Conservation (phyloP, 768 basidiomycete species). For the Lyophyllum decastes region DNA sequence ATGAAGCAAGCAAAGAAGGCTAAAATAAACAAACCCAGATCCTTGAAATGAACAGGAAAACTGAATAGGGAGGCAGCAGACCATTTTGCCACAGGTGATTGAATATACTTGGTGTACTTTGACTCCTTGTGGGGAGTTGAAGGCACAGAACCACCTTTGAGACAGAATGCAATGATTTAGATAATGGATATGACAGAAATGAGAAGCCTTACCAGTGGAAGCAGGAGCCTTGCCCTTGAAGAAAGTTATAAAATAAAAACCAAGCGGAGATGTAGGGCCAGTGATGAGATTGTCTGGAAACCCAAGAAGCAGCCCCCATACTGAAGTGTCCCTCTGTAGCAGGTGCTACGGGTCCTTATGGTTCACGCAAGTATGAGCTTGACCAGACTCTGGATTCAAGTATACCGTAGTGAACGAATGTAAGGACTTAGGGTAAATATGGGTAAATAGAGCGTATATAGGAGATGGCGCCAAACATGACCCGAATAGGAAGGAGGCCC, state of each 20-base stretch:
- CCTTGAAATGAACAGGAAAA: background rate
- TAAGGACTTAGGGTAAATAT: no score
- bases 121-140: background rate
- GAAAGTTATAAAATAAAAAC: background rate
- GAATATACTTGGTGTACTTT: background rate
- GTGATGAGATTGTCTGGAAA: constrained; percentile 1
- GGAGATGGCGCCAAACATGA: no score
- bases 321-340: constrained; percentile 5
- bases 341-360: no score
- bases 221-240: background rate
- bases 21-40: background rate
- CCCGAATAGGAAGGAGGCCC: no score
- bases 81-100: no score
- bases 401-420: no score
- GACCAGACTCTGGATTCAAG: no score
- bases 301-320: constrained; percentile 5
- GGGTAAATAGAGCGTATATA: no score
- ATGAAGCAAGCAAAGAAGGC: background rate
- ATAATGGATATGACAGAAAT: no score
- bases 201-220: no score
- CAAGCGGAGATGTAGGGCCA: background rate
- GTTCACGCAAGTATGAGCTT: no score
- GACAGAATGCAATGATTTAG: background rate
- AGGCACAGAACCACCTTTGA: background rate
- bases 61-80: background rate